Conservation (phyloP, 1,284 basidiomycete species). For the Pseudozyma thailandica region DNA sequence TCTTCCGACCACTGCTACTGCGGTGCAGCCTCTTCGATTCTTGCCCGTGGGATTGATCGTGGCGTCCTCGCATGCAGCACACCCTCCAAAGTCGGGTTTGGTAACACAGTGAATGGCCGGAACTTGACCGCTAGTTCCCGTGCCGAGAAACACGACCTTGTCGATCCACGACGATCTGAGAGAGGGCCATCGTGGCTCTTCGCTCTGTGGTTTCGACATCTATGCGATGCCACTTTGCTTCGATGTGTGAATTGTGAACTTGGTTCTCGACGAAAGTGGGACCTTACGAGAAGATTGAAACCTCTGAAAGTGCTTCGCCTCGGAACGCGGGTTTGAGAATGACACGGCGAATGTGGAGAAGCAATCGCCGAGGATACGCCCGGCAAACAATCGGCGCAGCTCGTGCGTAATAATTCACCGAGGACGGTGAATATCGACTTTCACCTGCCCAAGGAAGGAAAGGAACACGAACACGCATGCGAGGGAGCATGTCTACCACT, state of each 20-base stretch:
- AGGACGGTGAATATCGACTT: slow-evolving; percentile 1
- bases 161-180: slow-evolving; percentile 51
- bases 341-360: slow-evolving; percentile 15
- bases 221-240: background rate
- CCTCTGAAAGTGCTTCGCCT: background rate
- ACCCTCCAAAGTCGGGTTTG: slow-evolving; percentile 40
- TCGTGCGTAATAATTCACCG: slow-evolving; percentile 8
- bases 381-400: slow-evolving; percentile 8
- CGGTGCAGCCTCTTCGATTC: slow-evolving; percentile 60
- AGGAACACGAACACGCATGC: no score
- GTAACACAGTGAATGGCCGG: slow-evolving; percentile 61
- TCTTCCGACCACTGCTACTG: slow-evolving; percentile 45
- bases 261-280: no score
- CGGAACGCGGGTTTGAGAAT: slow-evolving; percentile 5
- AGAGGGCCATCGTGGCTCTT: slow-evolving; percentile 13
- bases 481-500: no score
- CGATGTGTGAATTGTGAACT: no score
- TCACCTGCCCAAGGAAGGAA: no score
- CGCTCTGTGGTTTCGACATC: background rate
- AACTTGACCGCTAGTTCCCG: slow-evolving; percentile 62
- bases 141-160: slow-evolving; percentile 60
- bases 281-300: slow-evolving; percentile 10
- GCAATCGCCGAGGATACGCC: slow-evolving; percentile 2
- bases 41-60: slow-evolving; percentile 47
- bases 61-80: slow-evolving; percentile 59